Evolutionary conservation across 371 early-diverging fungal species (phyloP).

Genomic region (Vairimorpha apis): DNA sequence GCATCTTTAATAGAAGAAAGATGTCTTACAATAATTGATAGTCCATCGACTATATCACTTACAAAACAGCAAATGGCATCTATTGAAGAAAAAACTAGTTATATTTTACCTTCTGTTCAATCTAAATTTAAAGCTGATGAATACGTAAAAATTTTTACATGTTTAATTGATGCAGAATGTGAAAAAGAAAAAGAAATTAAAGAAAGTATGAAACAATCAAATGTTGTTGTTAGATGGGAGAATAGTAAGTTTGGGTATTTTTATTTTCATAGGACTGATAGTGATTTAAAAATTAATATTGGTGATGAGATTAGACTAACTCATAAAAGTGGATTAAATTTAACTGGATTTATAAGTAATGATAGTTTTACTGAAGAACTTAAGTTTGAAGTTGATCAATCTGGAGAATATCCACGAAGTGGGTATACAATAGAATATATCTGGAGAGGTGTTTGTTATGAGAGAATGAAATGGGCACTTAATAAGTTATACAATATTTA

Average conservation of each 20-base stretch:
- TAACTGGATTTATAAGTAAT: constrained; percentile 71
- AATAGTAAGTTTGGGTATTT: constrained; percentile 82
- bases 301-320: constrained; percentile 84
- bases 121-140: constrained; percentile 73
- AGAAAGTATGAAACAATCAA: constrained; percentile 87
- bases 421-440: constrained; percentile 93
- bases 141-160: constrained; percentile 85
- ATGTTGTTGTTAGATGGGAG: constrained; percentile 85
- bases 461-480: constrained; percentile 62
- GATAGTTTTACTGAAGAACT: constrained; percentile 89
- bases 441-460: constrained; percentile 90
- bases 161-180: constrained; percentile 86
- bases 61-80: constrained; percentile 67
- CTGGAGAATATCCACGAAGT: constrained; percentile 75
- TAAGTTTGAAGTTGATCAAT: constrained; percentile 72
- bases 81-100: constrained; percentile 16
- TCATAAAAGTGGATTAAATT: constrained; percentile 75
- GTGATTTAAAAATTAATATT: constrained; percentile 80
- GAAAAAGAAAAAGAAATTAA: constrained; percentile 84
- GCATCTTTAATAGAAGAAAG: constrained; percentile 69
- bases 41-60: constrained; percentile 66
- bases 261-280: constrained; percentile 78
- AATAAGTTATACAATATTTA: constrained; percentile 26
- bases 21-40: constrained; percentile 75
- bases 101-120: constrained; percentile 18